Percentiles rank a stretch among this genome's conserved stretches.
Evolutionary conservation across 257 asterid species (phyloP).

Genomic region (Prunella vulgaris): DNA sequence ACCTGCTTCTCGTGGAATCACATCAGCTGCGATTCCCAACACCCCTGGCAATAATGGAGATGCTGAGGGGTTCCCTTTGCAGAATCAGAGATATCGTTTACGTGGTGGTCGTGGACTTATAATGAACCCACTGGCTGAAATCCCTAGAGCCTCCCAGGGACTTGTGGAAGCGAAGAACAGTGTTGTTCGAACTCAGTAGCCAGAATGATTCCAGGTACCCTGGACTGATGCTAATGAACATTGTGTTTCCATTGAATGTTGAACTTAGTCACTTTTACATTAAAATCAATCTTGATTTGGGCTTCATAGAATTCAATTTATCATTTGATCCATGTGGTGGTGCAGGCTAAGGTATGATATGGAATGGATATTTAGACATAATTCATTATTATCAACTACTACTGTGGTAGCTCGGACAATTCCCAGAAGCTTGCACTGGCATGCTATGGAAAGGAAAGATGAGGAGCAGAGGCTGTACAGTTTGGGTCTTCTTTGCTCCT

Average conservation of each 20-base stretch:
- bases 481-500: too few species aligned
- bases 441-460: too few species aligned
- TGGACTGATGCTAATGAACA: not conserved
- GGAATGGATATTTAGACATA: too few species aligned
- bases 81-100: conserved; percentile 34
- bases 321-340: not conserved
- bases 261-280: not conserved
- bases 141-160: conserved; percentile 33
- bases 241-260: not conserved
- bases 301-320: not conserved
- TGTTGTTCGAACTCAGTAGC: conserved; percentile 23
- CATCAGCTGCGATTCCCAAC: conserved; percentile 16
- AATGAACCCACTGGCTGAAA: conserved; percentile 69
- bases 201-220: conserved; percentile 3
- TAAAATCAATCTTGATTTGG: not conserved
- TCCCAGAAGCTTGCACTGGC: too few species aligned
- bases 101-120: conserved; percentile 52
- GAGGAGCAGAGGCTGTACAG: too few species aligned
- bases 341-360: not conserved
- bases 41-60: conserved; percentile 20
- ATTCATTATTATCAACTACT: too few species aligned
- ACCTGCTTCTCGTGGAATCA: conserved; percentile 28
- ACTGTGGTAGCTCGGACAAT: too few species aligned
- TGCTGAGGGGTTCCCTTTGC: conserved; percentile 30
- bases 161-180: conserved; percentile 25